Conservation (phyloP, 495 filamentous ascomycete species). For the Podospora tetraspora region DNA sequence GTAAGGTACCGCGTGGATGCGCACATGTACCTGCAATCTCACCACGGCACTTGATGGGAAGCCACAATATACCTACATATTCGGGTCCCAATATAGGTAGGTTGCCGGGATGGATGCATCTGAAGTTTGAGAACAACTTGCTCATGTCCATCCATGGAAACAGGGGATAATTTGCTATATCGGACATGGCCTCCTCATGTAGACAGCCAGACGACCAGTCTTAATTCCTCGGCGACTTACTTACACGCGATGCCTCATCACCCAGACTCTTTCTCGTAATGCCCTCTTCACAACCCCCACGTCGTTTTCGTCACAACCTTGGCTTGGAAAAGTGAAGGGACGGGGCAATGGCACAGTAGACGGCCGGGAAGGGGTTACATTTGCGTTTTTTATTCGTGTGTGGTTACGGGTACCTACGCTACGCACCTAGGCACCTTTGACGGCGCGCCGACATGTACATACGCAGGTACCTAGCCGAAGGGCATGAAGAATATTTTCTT, state of each 20-base stretch:
- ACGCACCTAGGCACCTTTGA: neutral
- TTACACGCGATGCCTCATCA: neutral
- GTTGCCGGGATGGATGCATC: neutral
- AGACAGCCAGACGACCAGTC: too few species aligned
- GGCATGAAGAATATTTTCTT: neutral
- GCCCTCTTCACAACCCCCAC: neutral
- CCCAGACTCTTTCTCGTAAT: neutral
- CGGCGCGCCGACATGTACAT: neutral
- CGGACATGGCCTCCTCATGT: neutral
- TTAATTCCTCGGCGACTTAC: neutral
- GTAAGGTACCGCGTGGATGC: neutral
- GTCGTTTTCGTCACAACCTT: neutral
- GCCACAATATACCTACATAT: neutral
- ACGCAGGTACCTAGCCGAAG: neutral
- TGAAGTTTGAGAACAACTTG: neutral
- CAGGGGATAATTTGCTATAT: neutral
- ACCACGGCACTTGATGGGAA: neutral
- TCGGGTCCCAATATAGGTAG: neutral
- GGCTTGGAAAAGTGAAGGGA: neutral
- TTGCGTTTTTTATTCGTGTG: neutral
- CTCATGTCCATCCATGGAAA: neutral
- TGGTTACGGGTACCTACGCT: neutral
- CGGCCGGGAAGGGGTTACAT: neutral
- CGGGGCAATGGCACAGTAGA: neutral
- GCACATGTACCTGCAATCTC: neutral